phyloP scores from a whole-genome alignment of 225 moss, liverwort and hornwort genomes.

The Pseudisothecium myosuroides region DNA sequence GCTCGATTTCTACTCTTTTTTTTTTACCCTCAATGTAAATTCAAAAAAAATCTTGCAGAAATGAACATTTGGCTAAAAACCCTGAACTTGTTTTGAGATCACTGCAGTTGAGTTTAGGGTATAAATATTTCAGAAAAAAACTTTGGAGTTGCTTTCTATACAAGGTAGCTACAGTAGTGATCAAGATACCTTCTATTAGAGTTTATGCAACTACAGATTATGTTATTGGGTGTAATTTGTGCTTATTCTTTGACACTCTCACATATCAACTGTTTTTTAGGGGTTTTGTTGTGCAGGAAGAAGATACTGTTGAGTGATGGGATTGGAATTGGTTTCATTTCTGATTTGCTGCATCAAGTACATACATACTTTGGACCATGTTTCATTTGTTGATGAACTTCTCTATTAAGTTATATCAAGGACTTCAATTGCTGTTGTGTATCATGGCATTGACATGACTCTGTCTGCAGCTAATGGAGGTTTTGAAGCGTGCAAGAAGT shows the following conservation, averaged over 20 bases:
- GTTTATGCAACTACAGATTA: neutral
- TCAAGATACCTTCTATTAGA: neutral
- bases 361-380: neutral
- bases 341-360: neutral
- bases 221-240: neutral
- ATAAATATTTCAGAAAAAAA: rapidly evolving
- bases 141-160: neutral
- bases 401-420: neutral
- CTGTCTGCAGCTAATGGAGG: neutral
- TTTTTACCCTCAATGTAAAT: no score
- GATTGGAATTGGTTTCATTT: neutral
- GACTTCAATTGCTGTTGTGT: neutral
- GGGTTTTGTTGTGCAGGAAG: neutral
- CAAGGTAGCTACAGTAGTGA: neutral
- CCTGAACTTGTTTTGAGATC: no score
- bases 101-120: no score
- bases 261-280: neutral
- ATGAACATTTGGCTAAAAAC: no score
- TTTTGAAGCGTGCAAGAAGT: neutral
- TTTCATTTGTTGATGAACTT: neutral
- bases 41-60: no score
- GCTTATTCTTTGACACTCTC: no score
- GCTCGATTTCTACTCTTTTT: no score
- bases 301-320: neutral
- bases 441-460: neutral